These are phyloP conservation scores for Tulasnella sp. DNA, from an alignment of 768 basidiomycete genomes.

Conservation along the genomic window DNA sequence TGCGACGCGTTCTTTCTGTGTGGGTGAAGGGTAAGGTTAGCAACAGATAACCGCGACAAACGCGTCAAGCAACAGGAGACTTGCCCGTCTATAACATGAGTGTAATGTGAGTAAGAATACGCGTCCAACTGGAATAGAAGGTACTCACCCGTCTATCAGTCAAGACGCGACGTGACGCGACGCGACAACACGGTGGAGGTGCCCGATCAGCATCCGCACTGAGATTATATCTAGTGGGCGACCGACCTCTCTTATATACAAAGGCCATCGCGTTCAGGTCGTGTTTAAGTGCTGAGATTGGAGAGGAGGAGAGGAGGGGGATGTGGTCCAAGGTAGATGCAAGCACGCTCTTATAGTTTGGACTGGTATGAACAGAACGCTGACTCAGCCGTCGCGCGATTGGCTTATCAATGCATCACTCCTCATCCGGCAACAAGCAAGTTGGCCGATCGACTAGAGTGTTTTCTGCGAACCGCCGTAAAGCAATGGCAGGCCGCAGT, in stretches of 20 bases:
- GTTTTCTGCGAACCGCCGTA: too few species aligned
- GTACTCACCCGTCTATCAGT: conserved; percentile 40
- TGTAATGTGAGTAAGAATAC: not conserved
- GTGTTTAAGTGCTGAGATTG: not conserved
- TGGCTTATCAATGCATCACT: too few species aligned
- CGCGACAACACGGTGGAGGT: not conserved
- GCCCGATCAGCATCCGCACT: not conserved
- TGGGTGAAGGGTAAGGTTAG: conserved; percentile 26
- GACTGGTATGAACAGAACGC: not conserved
- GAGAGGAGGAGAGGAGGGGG: not conserved
- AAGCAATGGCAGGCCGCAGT: too few species aligned
- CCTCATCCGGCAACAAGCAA: too few species aligned
- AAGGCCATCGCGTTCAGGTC: conserved; percentile 18
- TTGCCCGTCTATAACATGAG: conserved; percentile 18
- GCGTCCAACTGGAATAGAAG: conserved; percentile 23
- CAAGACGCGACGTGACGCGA: conserved; percentile 16
- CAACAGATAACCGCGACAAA: not conserved
- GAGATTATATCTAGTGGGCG: not conserved
- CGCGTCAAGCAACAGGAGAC: conserved; percentile 2
- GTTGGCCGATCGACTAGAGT: too few species aligned
- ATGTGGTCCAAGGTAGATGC: not conserved
- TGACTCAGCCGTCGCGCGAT: not conserved
- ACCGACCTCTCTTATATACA: conserved; percentile 22
- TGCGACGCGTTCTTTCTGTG: conserved; percentile 83
- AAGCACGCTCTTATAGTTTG: not conserved